Percentiles rank a stretch among this genome's conserved stretches.
Conservation (phyloP, 768 basidiomycete genomes). For the Gautieria morchelliformis region DNA sequence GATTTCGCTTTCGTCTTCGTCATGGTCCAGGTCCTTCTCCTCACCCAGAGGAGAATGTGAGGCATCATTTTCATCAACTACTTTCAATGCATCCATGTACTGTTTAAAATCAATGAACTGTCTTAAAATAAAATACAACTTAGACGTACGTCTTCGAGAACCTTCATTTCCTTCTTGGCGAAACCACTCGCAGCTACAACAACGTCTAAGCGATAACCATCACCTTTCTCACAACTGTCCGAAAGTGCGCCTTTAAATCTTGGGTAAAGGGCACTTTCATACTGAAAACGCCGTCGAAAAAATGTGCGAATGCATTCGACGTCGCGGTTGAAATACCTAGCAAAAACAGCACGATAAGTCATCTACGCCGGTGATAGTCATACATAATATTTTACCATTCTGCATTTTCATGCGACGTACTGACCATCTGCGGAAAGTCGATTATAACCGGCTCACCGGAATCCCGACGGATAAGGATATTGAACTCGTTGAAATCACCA, state of each 20-base stretch:
- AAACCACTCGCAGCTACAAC: slow-evolving; percentile 94
- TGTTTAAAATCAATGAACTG: slow-evolving; percentile 17
- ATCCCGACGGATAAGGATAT: slow-evolving; percentile 83
- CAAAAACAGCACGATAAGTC: too few relatives aligned
- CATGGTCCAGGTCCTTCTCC: slow-evolving; percentile 16
- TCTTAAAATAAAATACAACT: neutral
- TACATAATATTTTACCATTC: slow-evolving; percentile 55
- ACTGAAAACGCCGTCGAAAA: slow-evolving; percentile 84
- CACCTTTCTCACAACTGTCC: slow-evolving; percentile 30
- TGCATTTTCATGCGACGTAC: slow-evolving; percentile 91
- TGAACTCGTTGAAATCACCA: slow-evolving; percentile 99
- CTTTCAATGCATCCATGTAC: slow-evolving; percentile 57
- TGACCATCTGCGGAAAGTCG: slow-evolving; percentile 99
- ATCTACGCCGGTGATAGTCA: too few relatives aligned
- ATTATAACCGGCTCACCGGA: slow-evolving; percentile 78
- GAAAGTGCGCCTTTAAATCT: slow-evolving; percentile 59
- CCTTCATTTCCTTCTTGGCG: slow-evolving; percentile 69
- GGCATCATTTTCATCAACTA: slow-evolving; percentile 24
- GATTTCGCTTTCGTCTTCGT: slow-evolving; percentile 30
- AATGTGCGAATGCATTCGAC: slow-evolving; percentile 93
- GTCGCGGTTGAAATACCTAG: slow-evolving; percentile 97
- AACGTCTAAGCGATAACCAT: slow-evolving; percentile 74
- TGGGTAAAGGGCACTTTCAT: slow-evolving; percentile 86
- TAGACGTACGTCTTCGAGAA: slow-evolving; percentile 70
- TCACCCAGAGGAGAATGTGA: slow-evolving; percentile 12